These are phyloP conservation scores for Plectosphaerella sp. DNA, from an alignment of 2,329 filamentous ascomycete genomes.

Conservation along the genomic window DNA sequence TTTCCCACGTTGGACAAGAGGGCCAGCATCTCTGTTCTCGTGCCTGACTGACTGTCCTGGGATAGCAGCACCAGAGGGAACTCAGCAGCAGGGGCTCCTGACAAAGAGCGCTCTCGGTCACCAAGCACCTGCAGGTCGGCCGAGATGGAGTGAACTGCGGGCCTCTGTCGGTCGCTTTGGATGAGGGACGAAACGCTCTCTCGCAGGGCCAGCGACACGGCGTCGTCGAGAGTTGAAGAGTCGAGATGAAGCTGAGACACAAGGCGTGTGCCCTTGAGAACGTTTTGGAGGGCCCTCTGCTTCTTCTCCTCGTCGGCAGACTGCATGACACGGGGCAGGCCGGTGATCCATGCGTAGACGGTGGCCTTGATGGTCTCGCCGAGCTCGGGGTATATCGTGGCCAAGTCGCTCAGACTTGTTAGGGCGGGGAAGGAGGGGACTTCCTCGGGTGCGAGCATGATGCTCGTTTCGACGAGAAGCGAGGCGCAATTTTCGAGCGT, in stretches of 20 bases:
- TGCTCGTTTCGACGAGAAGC: constrained; percentile 76
- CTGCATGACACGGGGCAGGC: constrained; percentile 79
- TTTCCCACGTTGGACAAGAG: constrained; percentile 53
- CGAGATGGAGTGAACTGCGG: background rate
- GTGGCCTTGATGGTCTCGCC: constrained; percentile 62
- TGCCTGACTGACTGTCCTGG: constrained; percentile 62
- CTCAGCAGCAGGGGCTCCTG: constrained; percentile 10
- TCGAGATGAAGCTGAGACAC: constrained; percentile 59
- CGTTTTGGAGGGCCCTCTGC: constrained; percentile 64
- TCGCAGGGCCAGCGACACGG: constrained; percentile 63
- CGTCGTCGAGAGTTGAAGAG: constrained; percentile 62
- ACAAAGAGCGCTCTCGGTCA: constrained; percentile 19
- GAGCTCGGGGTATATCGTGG: constrained; percentile 58
- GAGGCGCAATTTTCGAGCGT: constrained; percentile 65
- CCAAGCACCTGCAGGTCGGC: constrained; percentile 22
- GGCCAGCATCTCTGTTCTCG: constrained; percentile 50
- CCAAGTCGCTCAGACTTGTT: constrained; percentile 56
- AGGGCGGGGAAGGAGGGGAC: constrained; percentile 27
- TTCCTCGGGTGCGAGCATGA: constrained; percentile 59
- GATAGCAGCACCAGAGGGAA: constrained; percentile 61
- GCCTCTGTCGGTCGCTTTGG: constrained; percentile 10
- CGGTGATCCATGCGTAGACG: constrained; percentile 76
- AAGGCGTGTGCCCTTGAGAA: constrained; percentile 69
- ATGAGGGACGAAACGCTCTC: constrained; percentile 61
- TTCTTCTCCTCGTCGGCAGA: constrained; percentile 77